Base-by-base conservation (phyloP, 2,329 filamentous ascomycete species). In the Phialophora expanda region DNA sequence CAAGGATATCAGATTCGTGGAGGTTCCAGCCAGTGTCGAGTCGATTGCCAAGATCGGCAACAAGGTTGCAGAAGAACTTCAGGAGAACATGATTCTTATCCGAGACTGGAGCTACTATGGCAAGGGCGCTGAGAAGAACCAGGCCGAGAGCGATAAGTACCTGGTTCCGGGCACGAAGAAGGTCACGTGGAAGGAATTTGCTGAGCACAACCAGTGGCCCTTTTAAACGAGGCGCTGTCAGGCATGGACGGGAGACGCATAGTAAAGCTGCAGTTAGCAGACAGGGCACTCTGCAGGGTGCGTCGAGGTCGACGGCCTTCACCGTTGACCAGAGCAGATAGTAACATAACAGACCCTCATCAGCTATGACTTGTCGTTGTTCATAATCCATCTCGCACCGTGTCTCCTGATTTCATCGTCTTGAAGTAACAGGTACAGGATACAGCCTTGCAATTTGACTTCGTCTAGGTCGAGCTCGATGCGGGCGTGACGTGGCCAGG, bases 41-140 rank as follows among this genome's bases (percentile, higher is more conserved):
- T 79, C 79, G 67, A 72, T 71, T n/a, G 79, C 80, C 7, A 56
- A 65, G 22, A 58, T 79, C 68, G 78, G 80, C 1, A 77, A 79
- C 9, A 75, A 77, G 26, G 75, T 76, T 70, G 77, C 78, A 22
- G 77, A 83, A 64, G 85, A 87, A 73, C 64, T 86, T 72, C 75
- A 83, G 38, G 81, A 87, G 74, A 87, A 85, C 66, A 81, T 85
- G 74, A 74, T 80, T 48, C 76, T 87, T 55, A 74, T 87, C 65
- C 77, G 81, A 61, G 78, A 83, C 24, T 82, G 79, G 32, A 84
- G 85, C 0, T 87, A 87, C 69, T 87, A 80, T 71, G 80, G 79
- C 4, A 82, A 82, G 9, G 81, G 70, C 5, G 24, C 69, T 11
- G 69, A 72, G 61, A 66, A 72, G 60, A 66, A 67, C 34, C 68